phyloP scores from a whole-genome alignment of 345 rosid species.

The Brassica cretica region DNA sequence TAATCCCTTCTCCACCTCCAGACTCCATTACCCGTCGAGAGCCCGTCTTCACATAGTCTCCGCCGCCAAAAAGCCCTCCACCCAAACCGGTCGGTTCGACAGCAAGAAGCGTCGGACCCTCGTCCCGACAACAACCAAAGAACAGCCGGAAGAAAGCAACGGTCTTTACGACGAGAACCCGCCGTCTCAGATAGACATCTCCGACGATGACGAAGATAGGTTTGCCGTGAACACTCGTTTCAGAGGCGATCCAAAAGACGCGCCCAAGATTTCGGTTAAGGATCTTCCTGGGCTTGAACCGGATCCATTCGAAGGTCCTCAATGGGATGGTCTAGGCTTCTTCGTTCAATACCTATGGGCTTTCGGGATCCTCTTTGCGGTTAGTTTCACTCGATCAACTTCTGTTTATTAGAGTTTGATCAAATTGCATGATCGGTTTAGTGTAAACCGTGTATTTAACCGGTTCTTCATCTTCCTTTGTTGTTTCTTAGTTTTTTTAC shows the following conservation, averaged over 20 bases:
- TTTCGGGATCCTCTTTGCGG: slow-evolving; percentile 82
- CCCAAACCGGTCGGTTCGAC: slow-evolving; percentile 72
- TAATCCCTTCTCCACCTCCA: slow-evolving; percentile 8
- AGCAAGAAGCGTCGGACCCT: slow-evolving; percentile 57
- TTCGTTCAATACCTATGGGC: slow-evolving; percentile 88
- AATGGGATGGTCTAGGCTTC: slow-evolving; percentile 87
- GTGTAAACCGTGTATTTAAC: not conserved
- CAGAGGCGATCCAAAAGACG: slow-evolving; percentile 30
- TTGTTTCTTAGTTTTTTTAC: too few species aligned
- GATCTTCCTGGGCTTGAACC: slow-evolving; percentile 65
- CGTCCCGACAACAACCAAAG: slow-evolving; percentile 45
- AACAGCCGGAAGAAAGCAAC: slow-evolving; percentile 30
- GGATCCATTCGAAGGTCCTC: slow-evolving; percentile 78
- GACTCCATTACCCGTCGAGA: slow-evolving; percentile 26
- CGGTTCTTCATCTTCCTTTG: not conserved
- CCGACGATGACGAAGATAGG: slow-evolving; percentile 23
- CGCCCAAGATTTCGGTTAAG: slow-evolving; percentile 43
- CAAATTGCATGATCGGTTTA: not conserved
- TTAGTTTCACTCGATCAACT: slow-evolving; percentile 24
- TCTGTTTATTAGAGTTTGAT: not conserved
- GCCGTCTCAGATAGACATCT: slow-evolving; percentile 36
- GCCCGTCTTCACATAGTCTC: slow-evolving; percentile 47
- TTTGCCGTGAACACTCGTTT: slow-evolving; percentile 39
- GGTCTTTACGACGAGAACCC: slow-evolving; percentile 16
- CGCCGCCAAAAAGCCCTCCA: slow-evolving; percentile 61